Base-by-base conservation (phyloP, 208 protist genomes). In the Tritrichomonas musculus region DNA sequence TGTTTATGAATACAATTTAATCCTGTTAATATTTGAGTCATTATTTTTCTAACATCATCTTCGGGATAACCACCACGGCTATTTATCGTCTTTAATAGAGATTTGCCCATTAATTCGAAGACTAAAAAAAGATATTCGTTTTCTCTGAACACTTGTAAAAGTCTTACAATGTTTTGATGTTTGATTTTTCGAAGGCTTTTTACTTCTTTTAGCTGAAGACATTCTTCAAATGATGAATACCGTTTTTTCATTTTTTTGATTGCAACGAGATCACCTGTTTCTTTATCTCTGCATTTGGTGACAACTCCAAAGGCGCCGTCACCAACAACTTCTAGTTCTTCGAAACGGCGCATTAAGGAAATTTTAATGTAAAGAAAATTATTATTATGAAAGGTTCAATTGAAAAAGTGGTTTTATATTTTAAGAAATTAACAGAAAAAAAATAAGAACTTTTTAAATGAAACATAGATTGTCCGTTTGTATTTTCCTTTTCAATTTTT, bases 221-320 rank as follows among this genome's bases (percentile, higher is more conserved):
- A 99, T 94, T 99, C 98, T n/a, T 99, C 97, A 97, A 98, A 99
- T 14, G 96, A 97, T 94, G 97, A 98, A 94, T 97, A 99, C 95
- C 98, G 98, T 95, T 98, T 97, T 94, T 99, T 99, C 98, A 99
- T 99, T 93, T 97, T 98, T 95, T 99, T 99, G 57, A 99, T 98
- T n/a, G 98, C 98, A 2, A 99, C 98, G 1, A 98, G 93, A 93
- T 99, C 97, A 14, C 96, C 96, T 0, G 95, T 98, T 50, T 97
- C 95, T 47, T 96, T 97, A 95, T 97, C 96, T 25, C 97, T 93
- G 41, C 97, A 98, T 94, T 97, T 98, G 0, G 97, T 95, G 30
- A 99, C 98, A 50, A 96, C 96, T 41, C 98, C 98, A 95, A 98
- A 99, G 22, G 97, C 98, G 49, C 98, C 98, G 95, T 99, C 98